These are phyloP conservation scores for Platanthera guangdongensis DNA, from an alignment of 106 monocot genomes.

Conservation along the genomic window DNA sequence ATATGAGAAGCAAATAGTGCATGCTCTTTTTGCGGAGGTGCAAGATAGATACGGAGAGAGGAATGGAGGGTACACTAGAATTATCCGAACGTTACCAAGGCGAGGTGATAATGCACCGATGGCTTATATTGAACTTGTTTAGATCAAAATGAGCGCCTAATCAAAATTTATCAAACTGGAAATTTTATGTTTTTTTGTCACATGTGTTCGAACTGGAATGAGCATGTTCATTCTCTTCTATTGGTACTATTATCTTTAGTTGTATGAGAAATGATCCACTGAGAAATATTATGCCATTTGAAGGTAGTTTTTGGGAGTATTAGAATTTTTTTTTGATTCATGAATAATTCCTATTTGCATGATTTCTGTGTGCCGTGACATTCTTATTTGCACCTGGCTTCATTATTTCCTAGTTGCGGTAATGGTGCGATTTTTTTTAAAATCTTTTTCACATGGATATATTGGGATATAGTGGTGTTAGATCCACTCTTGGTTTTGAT, in stretches of 20 bases:
- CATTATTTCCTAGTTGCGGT: too few species aligned
- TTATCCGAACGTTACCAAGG: conserved; percentile 81
- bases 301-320: neutral
- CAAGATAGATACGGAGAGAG: conserved; percentile 87
- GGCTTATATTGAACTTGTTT: conserved; percentile 98
- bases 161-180: neutral
- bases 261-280: neutral
- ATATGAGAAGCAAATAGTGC: conserved; percentile 97
- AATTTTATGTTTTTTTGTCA: neutral
- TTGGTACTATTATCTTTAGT: neutral
- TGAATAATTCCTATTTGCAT: neutral
- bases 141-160: conserved; percentile 24
- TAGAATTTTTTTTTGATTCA: neutral
- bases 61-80: conserved; percentile 95
- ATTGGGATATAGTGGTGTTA: too few species aligned
- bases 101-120: conserved; percentile 98
- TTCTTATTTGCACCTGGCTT: too few species aligned
- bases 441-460: too few species aligned
- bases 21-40: conserved; percentile 89
- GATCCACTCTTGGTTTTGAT: too few species aligned
- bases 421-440: too few species aligned
- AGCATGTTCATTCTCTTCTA: neutral
- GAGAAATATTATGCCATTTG: neutral
- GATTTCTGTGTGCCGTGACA: too few species aligned
- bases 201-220: neutral